Evolutionary conservation across 108 stramenopile genomes (phyloP), one percentile per base, ranked within the genome.

Genomic region (Nitzschia putrida): DNA sequence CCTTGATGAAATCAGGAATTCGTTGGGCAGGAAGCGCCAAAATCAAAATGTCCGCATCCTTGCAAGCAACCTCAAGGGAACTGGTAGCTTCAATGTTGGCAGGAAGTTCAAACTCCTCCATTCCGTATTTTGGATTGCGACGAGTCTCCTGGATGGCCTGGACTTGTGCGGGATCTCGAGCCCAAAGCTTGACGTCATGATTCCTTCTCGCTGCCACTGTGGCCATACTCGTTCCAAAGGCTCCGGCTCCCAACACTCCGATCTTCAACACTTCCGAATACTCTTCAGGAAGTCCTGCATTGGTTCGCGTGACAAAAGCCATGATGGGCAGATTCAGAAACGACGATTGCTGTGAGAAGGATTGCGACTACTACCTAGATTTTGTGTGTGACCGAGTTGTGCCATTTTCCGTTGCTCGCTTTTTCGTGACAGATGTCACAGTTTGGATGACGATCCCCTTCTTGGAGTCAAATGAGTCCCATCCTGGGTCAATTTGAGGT

Each of bases 171-270:
- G 59, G 56, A 65, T 87, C 86, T 16, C 91, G 64, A 53, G 85
- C 83, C 55, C 80, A 88, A 2, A 88, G 53, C 0, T 80, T 71
- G 0, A 91, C 89, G 10, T 86, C 66, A 60, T 90, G 83, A 9
- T 85, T 86, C 14, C 89, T 82, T 49, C 80, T 68, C 0, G 88
- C 87, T 16, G 85, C 85, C 0, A 86, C 65, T n/a, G 77, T 61
- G 0, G 92, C 92, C 88, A 95, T 85, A 61, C 92, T 89, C 14
- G 95, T 95, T 8, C 95, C 92, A 76, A 76, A 85, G 49, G 74
- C 71, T 7, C 84, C 84, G 0, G 80, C 84, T 22, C 84, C 84
- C 21, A 81, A 16, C 8, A 84, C 83, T 3, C 74, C 74, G 24
- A 84, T 74, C 44, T 79, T 80, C 21, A 63, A 21, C 3, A 63